Base-by-base conservation (phyloP, 768 basidiomycete species). In the Psilocybe cubensis region DNA sequence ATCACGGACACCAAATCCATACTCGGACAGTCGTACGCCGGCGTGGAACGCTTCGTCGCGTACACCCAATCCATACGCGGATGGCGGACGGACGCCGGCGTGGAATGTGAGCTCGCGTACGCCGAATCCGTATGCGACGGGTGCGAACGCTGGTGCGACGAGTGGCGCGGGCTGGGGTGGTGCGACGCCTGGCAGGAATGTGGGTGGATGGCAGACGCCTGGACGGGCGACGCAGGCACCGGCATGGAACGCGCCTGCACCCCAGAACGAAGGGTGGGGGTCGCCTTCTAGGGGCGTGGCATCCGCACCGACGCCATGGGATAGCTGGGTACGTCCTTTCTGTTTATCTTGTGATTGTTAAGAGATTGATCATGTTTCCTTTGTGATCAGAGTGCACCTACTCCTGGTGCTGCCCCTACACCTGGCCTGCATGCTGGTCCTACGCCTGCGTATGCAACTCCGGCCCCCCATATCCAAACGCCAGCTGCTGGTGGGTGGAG, bases 81-180 rank as follows among this genome's bases (percentile, higher is more conserved):
- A 79, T 31, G 80, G 87, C 17, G 79, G 86, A 29, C 78, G 80
- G 55, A 92, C 91, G 6, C 90, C 91, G 0, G 88, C 87, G 14
- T 88, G 87, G 81, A 82, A 77, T 58, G 80, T 80, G 7, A 74
- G 76, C 40, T 82, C 84, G 25, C 75, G 83, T 53, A 91, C 91
- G 2, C 89, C 91, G 3, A 92, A 91, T 68, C 88, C 89, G 1
- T 88, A 91, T 25, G 83, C 84, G 0, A 82, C 80, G 53, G 77
- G 81, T 58, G 65, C 72, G 17, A 69, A 66, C 42, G 71, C 73
- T 47, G 71, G 73, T 70, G 43, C 74, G 59, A 71, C 64, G 48
- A 64, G 66, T 40, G 71, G 67, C 21, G 60, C 61, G 45, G 72
- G 68, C 27, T 81, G 79, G 74, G 81, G 79, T 20, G 82, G 77